Evolutionary conservation across 2,329 filamentous ascomycete species (phyloP).

Genomic region (Botryotinia convoluta): DNA sequence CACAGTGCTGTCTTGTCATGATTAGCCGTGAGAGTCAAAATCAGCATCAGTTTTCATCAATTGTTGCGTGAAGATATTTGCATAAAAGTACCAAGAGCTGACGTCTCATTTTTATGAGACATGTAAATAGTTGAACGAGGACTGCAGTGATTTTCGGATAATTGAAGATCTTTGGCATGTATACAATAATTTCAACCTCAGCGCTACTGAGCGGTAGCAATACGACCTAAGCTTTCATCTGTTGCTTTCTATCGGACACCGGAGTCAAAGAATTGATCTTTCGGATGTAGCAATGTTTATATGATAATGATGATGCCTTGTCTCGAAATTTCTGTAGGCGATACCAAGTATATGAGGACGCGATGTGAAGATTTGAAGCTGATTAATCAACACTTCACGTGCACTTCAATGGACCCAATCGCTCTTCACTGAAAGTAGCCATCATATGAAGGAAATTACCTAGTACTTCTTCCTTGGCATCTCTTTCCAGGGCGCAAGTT

Average conservation of each 20-base stretch:
- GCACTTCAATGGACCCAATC: neutral
- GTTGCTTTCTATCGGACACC: neutral
- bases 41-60: neutral
- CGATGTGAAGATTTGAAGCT: neutral
- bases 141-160: neutral
- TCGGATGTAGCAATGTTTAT: neutral
- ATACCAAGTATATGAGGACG: neutral
- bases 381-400: neutral
- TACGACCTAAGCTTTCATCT: neutral
- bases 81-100: neutral
- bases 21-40: neutral
- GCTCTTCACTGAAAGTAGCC: neutral
- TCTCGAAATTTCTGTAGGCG: neutral
- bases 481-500: neutral
- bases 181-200: neutral
- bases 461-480: neutral
- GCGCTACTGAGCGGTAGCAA: neutral
- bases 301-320: neutral
- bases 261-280: neutral
- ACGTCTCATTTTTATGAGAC: neutral
- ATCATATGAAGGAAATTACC: neutral
- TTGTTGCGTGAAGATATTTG: neutral
- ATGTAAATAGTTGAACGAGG: too few relatives aligned
- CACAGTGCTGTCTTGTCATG: neutral
- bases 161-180: neutral